phyloP scores from a whole-genome alignment of 805 yeast species.

The Kurtzmaniella cleridarum region DNA sequence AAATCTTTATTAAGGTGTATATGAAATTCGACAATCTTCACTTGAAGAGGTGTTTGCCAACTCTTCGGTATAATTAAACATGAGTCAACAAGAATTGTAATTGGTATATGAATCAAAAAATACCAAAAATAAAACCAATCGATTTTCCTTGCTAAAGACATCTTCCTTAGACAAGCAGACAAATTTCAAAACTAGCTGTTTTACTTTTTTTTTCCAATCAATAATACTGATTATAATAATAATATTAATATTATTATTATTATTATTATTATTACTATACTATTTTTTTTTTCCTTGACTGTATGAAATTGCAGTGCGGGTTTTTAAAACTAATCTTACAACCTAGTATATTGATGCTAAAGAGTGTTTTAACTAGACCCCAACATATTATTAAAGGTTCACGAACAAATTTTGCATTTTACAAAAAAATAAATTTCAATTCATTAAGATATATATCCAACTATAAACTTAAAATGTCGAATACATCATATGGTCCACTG shows the following conservation, averaged over 20 bases:
- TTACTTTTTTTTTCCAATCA: no score
- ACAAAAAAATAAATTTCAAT: no score
- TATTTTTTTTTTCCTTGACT: no score
- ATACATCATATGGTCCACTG: slow-evolving; percentile 1
- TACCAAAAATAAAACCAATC: slow-evolving; percentile 47
- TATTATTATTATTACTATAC: no score
- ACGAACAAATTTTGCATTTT: no score
- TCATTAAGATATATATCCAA: no score
- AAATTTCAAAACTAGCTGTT: no score
- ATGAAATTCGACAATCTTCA: slow-evolving; percentile 51
- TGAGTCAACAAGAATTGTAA: slow-evolving; percentile 72
- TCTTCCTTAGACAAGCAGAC: background rate
- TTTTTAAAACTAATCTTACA: no score
- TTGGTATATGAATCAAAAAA: slow-evolving; percentile 64
- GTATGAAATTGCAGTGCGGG: no score
- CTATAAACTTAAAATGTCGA: no score
- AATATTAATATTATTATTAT: no score
- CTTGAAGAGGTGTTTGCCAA: slow-evolving; percentile 45
- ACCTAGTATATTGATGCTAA: slow-evolving; percentile 33
- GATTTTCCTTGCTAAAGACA: slow-evolving; percentile 7
- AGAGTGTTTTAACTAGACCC: slow-evolving; percentile 67
- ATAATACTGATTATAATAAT: no score
- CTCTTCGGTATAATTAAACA: slow-evolving; percentile 58
- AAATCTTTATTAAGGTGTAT: slow-evolving; percentile 65
- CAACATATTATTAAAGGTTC: slow-evolving; percentile 47